phyloP scores from a whole-genome alignment of 75 land plant genomes.

The Chamaecyparis obtusa region DNA sequence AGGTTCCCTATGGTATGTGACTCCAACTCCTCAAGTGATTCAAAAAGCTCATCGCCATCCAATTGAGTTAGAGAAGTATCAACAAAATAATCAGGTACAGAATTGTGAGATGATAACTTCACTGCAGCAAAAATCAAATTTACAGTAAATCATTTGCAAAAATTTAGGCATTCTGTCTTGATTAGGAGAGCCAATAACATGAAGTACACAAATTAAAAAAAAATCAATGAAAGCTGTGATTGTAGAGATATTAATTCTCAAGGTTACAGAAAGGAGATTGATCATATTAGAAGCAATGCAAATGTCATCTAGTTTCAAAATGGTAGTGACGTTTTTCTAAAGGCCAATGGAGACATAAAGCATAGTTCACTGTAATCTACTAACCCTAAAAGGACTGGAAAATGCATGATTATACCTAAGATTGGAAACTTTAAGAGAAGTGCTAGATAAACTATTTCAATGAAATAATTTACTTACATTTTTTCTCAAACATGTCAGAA shows the following conservation, averaged over 20 bases:
- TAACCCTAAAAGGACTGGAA: background rate
- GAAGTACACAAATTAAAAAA: background rate
- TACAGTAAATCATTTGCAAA: background rate
- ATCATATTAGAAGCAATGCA: background rate
- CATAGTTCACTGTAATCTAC: background rate
- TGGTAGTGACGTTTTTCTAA: background rate
- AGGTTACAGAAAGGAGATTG: background rate
- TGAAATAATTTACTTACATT: background rate
- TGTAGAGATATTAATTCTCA: background rate
- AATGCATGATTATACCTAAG: background rate
- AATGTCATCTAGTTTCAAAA: background rate
- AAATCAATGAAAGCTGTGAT: background rate
- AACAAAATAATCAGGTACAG: slow-evolving; percentile 26
- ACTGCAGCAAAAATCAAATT: slow-evolving; percentile 32
- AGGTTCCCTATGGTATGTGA: slow-evolving; percentile 88
- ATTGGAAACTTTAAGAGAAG: background rate
- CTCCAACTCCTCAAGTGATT: slow-evolving; percentile 71
- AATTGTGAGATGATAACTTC: slow-evolving; percentile 30
- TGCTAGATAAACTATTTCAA: background rate
- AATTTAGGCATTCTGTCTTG: background rate
- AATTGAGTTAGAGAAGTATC: slow-evolving; percentile 26
- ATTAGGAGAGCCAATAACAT: background rate
- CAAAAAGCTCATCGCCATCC: slow-evolving; percentile 38
- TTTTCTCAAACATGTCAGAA: slow-evolving; percentile 2
- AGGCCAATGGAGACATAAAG: background rate